These are phyloP conservation scores for Umbelopsis isabellina DNA, from an alignment of 192 early-diverging fungal genomes.

Conservation along the genomic window DNA sequence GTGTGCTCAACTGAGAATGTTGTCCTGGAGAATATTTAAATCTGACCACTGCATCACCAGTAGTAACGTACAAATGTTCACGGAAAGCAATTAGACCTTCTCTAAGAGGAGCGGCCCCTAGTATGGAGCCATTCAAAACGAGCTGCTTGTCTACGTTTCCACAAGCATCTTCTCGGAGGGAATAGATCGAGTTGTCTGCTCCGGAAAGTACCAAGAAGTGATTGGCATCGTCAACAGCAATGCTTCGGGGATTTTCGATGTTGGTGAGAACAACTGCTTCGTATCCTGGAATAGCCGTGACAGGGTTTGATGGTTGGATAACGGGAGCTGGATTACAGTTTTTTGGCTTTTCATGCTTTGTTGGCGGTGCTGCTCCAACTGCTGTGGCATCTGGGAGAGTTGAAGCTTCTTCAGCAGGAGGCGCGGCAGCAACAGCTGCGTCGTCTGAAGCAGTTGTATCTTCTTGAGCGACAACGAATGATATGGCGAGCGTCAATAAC, in stretches of 20 bases:
- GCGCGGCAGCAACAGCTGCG: background rate
- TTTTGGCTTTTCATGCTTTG: background rate
- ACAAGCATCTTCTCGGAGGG: slow-evolving; percentile 36
- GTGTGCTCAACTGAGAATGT: slow-evolving; percentile 24
- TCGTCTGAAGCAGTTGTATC: slow-evolving; percentile 1
- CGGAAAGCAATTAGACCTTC: slow-evolving; percentile 21
- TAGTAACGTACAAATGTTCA: slow-evolving; percentile 29
- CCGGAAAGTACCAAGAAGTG: slow-evolving; percentile 32
- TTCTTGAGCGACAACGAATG: background rate
- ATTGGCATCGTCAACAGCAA: slow-evolving; percentile 30
- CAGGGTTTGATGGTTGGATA: slow-evolving; percentile 12
- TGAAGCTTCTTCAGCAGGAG: background rate
- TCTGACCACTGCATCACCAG: slow-evolving; percentile 26
- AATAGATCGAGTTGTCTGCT: slow-evolving; percentile 24
- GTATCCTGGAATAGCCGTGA: slow-evolving; percentile 29
- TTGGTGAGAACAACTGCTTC: slow-evolving; percentile 33
- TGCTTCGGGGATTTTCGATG: slow-evolving; percentile 22
- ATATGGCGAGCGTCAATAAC: background rate
- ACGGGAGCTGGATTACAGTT: slow-evolving; percentile 23
- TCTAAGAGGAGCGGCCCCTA: slow-evolving; percentile 7
- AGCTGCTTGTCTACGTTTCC: slow-evolving; percentile 27
- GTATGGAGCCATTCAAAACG: background rate
- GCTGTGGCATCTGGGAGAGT: slow-evolving; percentile 18
- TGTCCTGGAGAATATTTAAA: slow-evolving; percentile 37
- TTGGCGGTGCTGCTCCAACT: background rate